Percentiles rank a stretch among this genome's conserved stretches.
These are phyloP conservation scores for Clonostachys rosea DNA, from an alignment of 2,329 filamentous ascomycete genomes.

Conservation along the genomic window DNA sequence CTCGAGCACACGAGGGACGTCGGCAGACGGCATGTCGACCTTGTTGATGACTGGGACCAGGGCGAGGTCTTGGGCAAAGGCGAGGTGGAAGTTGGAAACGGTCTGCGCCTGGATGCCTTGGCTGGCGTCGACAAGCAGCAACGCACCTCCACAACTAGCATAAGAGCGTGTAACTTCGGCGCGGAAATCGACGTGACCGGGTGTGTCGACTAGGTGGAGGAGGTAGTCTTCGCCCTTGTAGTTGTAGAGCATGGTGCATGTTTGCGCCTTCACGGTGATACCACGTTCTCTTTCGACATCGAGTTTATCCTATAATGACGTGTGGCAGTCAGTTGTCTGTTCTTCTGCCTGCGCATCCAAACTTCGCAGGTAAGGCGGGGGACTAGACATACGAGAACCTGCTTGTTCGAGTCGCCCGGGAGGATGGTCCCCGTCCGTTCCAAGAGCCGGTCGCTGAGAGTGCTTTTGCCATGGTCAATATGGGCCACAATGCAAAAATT, in stretches of 20 bases:
- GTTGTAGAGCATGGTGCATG: slow-evolving; percentile 95
- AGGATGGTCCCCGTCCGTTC: slow-evolving; percentile 93
- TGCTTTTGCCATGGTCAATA: slow-evolving; percentile 98
- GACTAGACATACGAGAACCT: slow-evolving; percentile 60
- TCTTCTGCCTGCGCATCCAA: not conserved
- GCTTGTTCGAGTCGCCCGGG: slow-evolving; percentile 77
- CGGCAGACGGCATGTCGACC: slow-evolving; percentile 86
- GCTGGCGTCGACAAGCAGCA: slow-evolving; percentile 91
- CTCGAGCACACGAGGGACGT: slow-evolving; percentile 77
- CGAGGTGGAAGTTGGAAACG: slow-evolving; percentile 96
- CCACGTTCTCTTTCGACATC: slow-evolving; percentile 95
- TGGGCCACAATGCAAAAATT: slow-evolving; percentile 99
- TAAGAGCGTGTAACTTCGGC: slow-evolving; percentile 95
- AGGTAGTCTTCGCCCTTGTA: slow-evolving; percentile 84
- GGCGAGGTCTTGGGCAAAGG: slow-evolving; percentile 83
- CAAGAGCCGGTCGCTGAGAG: slow-evolving; percentile 84
- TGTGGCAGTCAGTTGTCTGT: no score
- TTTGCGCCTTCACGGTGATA: slow-evolving; percentile 98
- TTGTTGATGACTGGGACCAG: slow-evolving; percentile 96
- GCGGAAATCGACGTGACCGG: slow-evolving; percentile 95
- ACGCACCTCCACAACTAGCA: slow-evolving; percentile 87
- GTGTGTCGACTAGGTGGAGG: slow-evolving; percentile 92
- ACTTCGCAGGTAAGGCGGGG: no score
- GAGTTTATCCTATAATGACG: slow-evolving; percentile 64
- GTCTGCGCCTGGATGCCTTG: slow-evolving; percentile 98